Evolutionary conservation across 164 flowering plant species (phyloP).

Genomic region (Vitis riparia): DNA sequence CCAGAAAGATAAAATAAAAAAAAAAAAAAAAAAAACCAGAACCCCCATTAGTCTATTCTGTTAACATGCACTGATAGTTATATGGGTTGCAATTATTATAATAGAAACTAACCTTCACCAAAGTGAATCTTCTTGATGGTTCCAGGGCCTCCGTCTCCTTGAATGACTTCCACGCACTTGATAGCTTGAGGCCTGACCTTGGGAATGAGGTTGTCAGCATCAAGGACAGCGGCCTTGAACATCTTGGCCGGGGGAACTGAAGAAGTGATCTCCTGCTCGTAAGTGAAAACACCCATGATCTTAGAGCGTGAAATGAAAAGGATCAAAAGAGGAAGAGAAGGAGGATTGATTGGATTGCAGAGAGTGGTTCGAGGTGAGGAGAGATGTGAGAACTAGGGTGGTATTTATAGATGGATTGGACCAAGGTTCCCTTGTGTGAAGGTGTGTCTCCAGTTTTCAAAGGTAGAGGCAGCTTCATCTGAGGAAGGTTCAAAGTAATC

Average conservation of each 20-base stretch:
- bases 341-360: no score
- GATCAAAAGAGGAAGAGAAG: neutral
- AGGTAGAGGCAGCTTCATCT: no score
- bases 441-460: no score
- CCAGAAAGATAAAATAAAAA: neutral
- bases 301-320: neutral
- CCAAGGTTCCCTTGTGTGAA: no score
- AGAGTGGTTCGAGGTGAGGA: no score
- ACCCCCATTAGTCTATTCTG: neutral
- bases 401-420: constrained; percentile 1
- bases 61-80: no score
- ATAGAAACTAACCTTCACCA: constrained; percentile 11
- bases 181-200: constrained; percentile 24
- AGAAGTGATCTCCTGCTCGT: constrained; percentile 5
- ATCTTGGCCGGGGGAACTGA: constrained; percentile 29
- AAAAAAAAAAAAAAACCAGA: neutral
- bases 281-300: constrained; percentile 33
- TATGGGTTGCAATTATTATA: no score
- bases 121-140: constrained; percentile 15
- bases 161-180: constrained; percentile 14
- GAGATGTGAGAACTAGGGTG: neutral
- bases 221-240: constrained; percentile 38
- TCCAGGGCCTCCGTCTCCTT: constrained; percentile 31
- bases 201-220: constrained; percentile 33
- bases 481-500: no score